Conservation (phyloP, 371 early-diverging fungal species). For the Syncephalastrum sp. region DNA sequence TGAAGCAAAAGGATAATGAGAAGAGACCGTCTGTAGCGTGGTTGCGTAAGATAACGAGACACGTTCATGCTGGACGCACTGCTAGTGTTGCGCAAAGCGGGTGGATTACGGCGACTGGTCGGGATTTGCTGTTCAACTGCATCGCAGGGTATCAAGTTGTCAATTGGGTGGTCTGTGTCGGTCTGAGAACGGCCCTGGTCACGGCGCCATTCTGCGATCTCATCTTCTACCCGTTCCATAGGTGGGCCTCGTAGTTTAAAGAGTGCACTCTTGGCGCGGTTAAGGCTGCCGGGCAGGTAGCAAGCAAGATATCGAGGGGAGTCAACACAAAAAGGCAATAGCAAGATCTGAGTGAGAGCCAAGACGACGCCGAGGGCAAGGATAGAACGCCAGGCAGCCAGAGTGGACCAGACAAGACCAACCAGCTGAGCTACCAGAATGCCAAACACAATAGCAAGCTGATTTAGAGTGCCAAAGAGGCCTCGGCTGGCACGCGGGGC, state of each 20-base stretch:
- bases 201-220: slow-evolving; percentile 62
- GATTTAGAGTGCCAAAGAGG: slow-evolving; percentile 78
- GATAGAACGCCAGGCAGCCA: slow-evolving; percentile 67
- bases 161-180: background rate
- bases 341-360: slow-evolving; percentile 57
- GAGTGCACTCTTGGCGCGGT: slow-evolving; percentile 58
- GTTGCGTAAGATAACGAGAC: slow-evolving; percentile 36
- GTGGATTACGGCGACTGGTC: slow-evolving; percentile 2
- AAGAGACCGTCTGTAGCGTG: slow-evolving; percentile 61
- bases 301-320: slow-evolving; percentile 73
- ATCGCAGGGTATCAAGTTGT: slow-evolving; percentile 10
- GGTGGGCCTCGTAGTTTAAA: slow-evolving; percentile 53
- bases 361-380: slow-evolving; percentile 57
- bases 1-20: slow-evolving; percentile 75
- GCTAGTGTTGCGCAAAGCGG: background rate
- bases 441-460: slow-evolving; percentile 82
- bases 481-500: slow-evolving; percentile 77
- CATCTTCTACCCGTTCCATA: slow-evolving; percentile 56
- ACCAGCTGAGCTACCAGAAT: slow-evolving; percentile 70
- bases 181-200: slow-evolving; percentile 27
- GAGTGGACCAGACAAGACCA: slow-evolving; percentile 60
- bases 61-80: slow-evolving; percentile 25
- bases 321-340: slow-evolving; percentile 76
- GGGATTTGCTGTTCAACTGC: slow-evolving; percentile 3
- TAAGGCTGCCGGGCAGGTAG: slow-evolving; percentile 40